Evolutionary conservation across 2,329 filamentous ascomycete species (phyloP), one percentile per base, ranked within the genome.

Genomic region (Lasiodiplodia citricola): DNA sequence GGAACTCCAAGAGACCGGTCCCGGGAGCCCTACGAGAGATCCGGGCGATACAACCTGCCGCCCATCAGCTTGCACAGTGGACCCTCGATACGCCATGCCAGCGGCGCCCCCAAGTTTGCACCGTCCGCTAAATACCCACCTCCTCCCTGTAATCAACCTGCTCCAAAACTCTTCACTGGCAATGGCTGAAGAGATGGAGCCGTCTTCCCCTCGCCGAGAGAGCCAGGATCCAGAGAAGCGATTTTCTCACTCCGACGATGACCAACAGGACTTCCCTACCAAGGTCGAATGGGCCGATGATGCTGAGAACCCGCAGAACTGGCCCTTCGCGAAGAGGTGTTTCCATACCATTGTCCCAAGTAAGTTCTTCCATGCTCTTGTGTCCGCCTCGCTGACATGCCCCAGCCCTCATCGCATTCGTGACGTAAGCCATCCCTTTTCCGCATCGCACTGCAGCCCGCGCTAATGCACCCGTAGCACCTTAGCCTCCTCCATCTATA

Each of bases 261-360:
- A 52, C 41, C 18, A 8, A 16, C 14, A 44, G 8, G 44, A 80
- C 0, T 70, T 73, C 0, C 66, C 70, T n/a, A 18, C 31, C 28
- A 77, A 81, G 70, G 77, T 79, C 2, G 73, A 93, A 14, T 90
- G 91, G 0, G 84, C 84, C 0, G 87, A 91, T 70, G 92, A 94
- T 77, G 89, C 89, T 0, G 92, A 92, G 74, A 82, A 85, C 4
- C 91, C 91, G 0, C 73, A 90, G 56, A 94, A 94, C 75, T 94
- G 92, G 92, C 82, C 86, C 0, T 87, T 86, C 31, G 80, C 81
- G 72, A 94, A 93, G 77, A 94, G 94, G 77, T 79, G 25, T 16
- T 57, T 68, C 52, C 67, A 68, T 52, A 64, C 67, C 11, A 35
- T 65, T 14, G 50, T 68, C 16, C 58, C 60, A 7, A 52, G 67